Evolutionary conservation across 1,284 basidiomycete genomes (phyloP), one percentile per base, ranked within the genome.

Genomic region (Cystobasidium sp.): DNA sequence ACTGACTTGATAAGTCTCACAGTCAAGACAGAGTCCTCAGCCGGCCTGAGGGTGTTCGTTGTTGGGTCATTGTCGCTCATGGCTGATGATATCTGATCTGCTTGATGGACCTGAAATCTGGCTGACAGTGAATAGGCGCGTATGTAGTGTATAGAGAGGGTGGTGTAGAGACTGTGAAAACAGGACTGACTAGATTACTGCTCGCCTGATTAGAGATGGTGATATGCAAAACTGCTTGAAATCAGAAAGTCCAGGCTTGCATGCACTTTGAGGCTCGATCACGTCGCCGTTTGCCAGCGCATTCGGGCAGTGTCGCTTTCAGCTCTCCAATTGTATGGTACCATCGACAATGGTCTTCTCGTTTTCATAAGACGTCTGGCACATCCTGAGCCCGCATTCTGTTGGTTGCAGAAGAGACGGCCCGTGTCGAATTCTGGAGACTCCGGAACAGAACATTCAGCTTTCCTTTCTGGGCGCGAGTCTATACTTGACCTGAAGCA

Each of bases 1-100:
- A 59, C 56, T 59, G 24, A 71, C 82, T 99, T 99, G 85, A 99
- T 93, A 77, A 98, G 87, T 44, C 96, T 89, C 55, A 98, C 82
- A n/a, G 94, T 96, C 75, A 96, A 85, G 8, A 91, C 91, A 20
- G 91, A 91, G 71, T 88, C 86, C 5, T 90, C 90, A 77, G 85
- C 86, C 2, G 93, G 91, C 2, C 86, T 84, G 22, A 88, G 84
- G 53, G 86, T 84, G 83, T 90, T 93, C 62, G 89, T 90, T 58
- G 88, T 85, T 22, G 85, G 82, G 77, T 88, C 87, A 65, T 86
- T 85, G 74, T 74, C 73, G 86, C 84, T 78, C 82, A 49, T 55
- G 66, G 12, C 20, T 59, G 56, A 56, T 56, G 22, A n/a, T n/a
- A 59, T 16, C 37, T 59, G 56, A 39, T 18, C 43, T 14, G n/a